phyloP scores from a whole-genome alignment of 805 yeast species.

The Komagataella phaffii region DNA sequence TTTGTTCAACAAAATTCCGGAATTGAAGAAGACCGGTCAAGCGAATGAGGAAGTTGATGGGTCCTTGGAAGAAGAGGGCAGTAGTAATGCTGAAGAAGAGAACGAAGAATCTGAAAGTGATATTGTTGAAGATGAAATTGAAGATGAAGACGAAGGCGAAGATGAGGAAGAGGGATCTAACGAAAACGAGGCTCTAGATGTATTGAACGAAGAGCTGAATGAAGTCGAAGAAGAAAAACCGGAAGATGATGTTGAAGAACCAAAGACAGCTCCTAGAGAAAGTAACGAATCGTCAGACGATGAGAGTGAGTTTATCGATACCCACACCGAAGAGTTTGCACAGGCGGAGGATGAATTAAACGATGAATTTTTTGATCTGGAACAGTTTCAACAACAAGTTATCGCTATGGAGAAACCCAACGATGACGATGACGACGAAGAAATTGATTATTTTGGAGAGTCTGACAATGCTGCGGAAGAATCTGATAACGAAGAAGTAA shows the following conservation, averaged over 20 bases:
- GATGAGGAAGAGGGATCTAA: slow-evolving; percentile 12
- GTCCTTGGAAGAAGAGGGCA: slow-evolving; percentile 9
- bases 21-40: slow-evolving; percentile 22
- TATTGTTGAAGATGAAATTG: slow-evolving; percentile 14
- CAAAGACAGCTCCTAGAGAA: slow-evolving; percentile 6
- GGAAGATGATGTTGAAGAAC: slow-evolving; percentile 58
- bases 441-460: slow-evolving; percentile 36
- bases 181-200: slow-evolving; percentile 4
- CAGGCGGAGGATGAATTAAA: slow-evolving; percentile 57
- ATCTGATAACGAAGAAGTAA: slow-evolving; percentile 24
- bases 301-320: slow-evolving; percentile 7
- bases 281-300: slow-evolving; percentile 6
- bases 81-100: slow-evolving; percentile 22
- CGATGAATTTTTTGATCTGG: slow-evolving; percentile 76
- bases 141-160: slow-evolving; percentile 15
- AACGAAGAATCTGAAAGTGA: slow-evolving; percentile 13
- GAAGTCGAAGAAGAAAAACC: slow-evolving; percentile 24
- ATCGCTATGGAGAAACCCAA: slow-evolving; percentile 44
- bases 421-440: slow-evolving; percentile 34
- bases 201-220: slow-evolving; percentile 5
- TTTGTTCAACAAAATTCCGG: slow-evolving; percentile 41
- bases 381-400: slow-evolving; percentile 70
- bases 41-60: slow-evolving; percentile 3
- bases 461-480: slow-evolving; percentile 38
- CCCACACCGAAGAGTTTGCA: slow-evolving; percentile 8